phyloP scores from a whole-genome alignment of 768 basidiomycete genomes.

The Chalciporus piperatus region DNA sequence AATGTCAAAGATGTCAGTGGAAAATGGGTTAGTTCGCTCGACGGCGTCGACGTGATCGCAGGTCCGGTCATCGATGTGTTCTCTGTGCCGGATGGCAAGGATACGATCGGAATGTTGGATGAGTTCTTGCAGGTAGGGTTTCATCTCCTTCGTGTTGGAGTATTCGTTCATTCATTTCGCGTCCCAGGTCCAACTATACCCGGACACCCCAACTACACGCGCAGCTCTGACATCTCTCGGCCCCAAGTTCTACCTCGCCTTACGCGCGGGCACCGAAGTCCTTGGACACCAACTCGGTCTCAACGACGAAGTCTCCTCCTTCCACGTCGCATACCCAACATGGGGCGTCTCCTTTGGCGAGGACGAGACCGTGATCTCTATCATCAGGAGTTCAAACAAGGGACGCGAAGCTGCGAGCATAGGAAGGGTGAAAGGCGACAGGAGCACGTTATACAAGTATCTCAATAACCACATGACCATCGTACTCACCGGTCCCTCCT shows the following conservation, averaged over 20 bases:
- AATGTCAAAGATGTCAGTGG: constrained; percentile 5
- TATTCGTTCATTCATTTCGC: neutral
- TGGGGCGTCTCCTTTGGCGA: constrained; percentile 63
- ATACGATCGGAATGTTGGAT: constrained; percentile 66
- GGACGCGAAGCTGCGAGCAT: constrained; percentile 63
- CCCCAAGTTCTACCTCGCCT: constrained; percentile 52
- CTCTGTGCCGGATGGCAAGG: constrained; percentile 44
- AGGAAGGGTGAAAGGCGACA: constrained; percentile 84
- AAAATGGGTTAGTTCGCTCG: constrained; percentile 37
- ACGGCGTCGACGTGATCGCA: constrained; percentile 60
- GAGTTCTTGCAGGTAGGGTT: constrained; percentile 67
- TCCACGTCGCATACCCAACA: constrained; percentile 53
- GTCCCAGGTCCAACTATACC: constrained; percentile 61
- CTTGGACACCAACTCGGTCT: constrained; percentile 55
- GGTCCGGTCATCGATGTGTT: constrained; percentile 61
- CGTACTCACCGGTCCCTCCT: constrained; percentile 50
- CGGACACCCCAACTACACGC: constrained; percentile 48
- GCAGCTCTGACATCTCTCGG: constrained; percentile 44
- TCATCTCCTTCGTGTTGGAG: neutral
- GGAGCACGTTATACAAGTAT: constrained; percentile 91
- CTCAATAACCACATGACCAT: constrained; percentile 79
- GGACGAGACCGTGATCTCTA: constrained; percentile 54
- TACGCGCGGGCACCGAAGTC: constrained; percentile 49
- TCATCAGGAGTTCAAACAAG: constrained; percentile 44
- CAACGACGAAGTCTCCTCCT: constrained; percentile 41